These are phyloP conservation scores for Carex littledalei DNA, from an alignment of 176 grass and related monocot species.

Conservation along the genomic window DNA sequence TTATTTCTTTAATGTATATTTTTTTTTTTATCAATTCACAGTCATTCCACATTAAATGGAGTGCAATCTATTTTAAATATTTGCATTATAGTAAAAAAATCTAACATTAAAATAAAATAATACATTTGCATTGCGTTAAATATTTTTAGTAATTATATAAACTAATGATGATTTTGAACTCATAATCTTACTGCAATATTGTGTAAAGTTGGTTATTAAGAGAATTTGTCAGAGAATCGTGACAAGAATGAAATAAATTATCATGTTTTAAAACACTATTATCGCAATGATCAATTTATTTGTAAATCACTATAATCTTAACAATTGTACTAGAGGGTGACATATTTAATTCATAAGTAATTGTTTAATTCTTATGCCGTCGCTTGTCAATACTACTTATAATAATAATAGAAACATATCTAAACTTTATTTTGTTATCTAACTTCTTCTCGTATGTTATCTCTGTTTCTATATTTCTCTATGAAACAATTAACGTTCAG, in stretches of 20 bases:
- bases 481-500: not conserved
- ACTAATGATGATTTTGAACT: not conserved
- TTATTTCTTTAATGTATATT: not conserved
- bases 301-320: not conserved
- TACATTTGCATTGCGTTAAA: too few relatives aligned
- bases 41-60: not conserved
- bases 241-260: too few relatives aligned
- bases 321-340: not conserved
- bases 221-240: too few relatives aligned
- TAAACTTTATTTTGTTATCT: not conserved
- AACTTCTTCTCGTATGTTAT: not conserved
- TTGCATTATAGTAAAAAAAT: not conserved
- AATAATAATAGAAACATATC: not conserved
- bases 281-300: not conserved
- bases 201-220: too few relatives aligned
- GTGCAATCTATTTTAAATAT: not conserved
- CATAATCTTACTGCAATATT: not conserved
- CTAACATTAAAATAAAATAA: too few relatives aligned
- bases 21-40: not conserved
- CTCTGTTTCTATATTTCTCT: not conserved
- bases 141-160: too few relatives aligned
- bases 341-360: not conserved
- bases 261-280: too few relatives aligned
- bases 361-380: not conserved
- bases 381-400: not conserved